These are phyloP conservation scores for Castanea sativa DNA, from an alignment of 306 rosid species.

Conservation along the genomic window DNA sequence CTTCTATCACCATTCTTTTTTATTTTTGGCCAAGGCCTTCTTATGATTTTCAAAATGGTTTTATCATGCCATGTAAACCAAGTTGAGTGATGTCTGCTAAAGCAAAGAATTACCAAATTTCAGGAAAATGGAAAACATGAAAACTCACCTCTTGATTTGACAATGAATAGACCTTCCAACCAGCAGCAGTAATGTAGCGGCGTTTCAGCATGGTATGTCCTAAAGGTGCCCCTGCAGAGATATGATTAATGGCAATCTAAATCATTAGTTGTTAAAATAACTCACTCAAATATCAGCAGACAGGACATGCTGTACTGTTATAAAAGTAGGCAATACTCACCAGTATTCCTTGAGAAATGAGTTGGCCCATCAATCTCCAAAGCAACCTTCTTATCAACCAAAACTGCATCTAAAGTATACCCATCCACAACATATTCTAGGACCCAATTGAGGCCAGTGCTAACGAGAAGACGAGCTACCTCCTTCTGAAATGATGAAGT, in stretches of 20 bases:
- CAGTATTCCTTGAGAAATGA: constrained; percentile 92
- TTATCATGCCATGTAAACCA: not conserved
- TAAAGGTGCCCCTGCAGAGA: constrained; percentile 61
- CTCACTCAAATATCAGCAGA: constrained; percentile 8
- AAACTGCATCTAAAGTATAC: constrained; percentile 79
- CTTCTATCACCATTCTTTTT: not conserved
- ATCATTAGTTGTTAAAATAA: not conserved
- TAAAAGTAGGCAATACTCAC: constrained; percentile 34
- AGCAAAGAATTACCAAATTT: not conserved
- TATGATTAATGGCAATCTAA: constrained; percentile 8
- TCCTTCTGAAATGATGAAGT: constrained; percentile 85
- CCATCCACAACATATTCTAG: constrained; percentile 70
- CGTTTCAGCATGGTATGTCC: constrained; percentile 86
- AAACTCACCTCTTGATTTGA: constrained; percentile 71
- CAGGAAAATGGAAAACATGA: not conserved
- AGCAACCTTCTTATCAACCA: constrained; percentile 75
- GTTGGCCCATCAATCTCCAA: constrained; percentile 97
- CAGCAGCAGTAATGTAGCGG: constrained; percentile 71
- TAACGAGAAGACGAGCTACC: constrained; percentile 77
- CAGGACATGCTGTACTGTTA: constrained; percentile 6
- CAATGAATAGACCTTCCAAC: constrained; percentile 77
- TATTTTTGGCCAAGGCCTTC: not conserved
- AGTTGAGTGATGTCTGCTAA: not conserved
- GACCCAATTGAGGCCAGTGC: constrained; percentile 81
- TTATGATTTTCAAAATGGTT: not conserved